phyloP scores from a whole-genome alignment of 2,329 filamentous ascomycete species.

The Coniochaeta pulveracea region DNA sequence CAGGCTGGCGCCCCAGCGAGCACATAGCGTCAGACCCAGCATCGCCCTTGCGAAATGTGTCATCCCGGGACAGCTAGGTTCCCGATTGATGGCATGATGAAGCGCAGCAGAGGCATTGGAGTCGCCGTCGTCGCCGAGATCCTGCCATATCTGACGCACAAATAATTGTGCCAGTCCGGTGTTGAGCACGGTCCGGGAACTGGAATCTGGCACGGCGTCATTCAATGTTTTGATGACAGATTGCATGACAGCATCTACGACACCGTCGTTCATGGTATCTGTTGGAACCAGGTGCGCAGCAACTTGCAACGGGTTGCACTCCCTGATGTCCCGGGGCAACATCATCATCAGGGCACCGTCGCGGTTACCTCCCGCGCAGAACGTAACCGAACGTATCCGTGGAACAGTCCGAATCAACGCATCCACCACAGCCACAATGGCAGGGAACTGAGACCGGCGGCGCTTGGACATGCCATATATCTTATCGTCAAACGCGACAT shows the following conservation, averaged over 20 bases:
- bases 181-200: slow-evolving; percentile 28
- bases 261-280: slow-evolving; percentile 11
- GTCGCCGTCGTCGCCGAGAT: slow-evolving; percentile 34
- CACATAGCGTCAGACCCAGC: slow-evolving; percentile 59
- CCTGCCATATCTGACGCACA: slow-evolving; percentile 37
- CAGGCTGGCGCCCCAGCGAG: slow-evolving; percentile 59
- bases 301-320: slow-evolving; percentile 48
- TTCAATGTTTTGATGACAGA: slow-evolving; percentile 25
- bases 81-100: slow-evolving; percentile 58
- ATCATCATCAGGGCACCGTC: slow-evolving; percentile 73
- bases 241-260: slow-evolving; percentile 20
- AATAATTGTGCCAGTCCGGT: slow-evolving; percentile 33
- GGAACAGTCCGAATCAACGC: slow-evolving; percentile 61
- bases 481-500: slow-evolving; percentile 37
- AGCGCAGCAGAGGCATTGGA: slow-evolving; percentile 57
- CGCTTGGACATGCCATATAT: slow-evolving; percentile 73
- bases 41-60: slow-evolving; percentile 61
- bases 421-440: slow-evolving; percentile 70
- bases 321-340: slow-evolving; percentile 46
- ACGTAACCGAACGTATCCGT: slow-evolving; percentile 61
- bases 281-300: neutral
- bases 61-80: slow-evolving; percentile 60
- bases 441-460: slow-evolving; percentile 68
- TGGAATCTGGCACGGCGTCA: slow-evolving; percentile 28
- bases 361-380: slow-evolving; percentile 75